These are phyloP conservation scores for Mangifera indica DNA, from an alignment of 345 rosid species.

Conservation along the genomic window DNA sequence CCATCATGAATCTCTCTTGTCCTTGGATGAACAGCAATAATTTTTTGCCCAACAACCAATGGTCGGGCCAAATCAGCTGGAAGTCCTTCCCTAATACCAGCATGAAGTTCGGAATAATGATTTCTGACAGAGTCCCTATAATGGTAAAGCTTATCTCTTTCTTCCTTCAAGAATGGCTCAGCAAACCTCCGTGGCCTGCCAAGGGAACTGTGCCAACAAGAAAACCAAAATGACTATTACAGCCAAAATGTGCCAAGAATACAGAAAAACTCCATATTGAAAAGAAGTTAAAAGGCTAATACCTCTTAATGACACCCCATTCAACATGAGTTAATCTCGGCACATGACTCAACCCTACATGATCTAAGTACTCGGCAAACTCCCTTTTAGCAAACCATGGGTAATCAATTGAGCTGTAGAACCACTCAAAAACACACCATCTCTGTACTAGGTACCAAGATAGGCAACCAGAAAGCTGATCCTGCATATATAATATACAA, in stretches of 20 bases:
- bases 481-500: slow-evolving; percentile 39
- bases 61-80: slow-evolving; percentile 83
- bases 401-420: slow-evolving; percentile 81
- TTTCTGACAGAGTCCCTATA: slow-evolving; percentile 75
- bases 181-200: slow-evolving; percentile 85
- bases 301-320: slow-evolving; percentile 93
- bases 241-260: neutral
- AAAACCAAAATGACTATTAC: slow-evolving; percentile 9
- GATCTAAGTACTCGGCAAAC: slow-evolving; percentile 82
- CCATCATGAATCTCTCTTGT: slow-evolving; percentile 71
- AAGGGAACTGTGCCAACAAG: slow-evolving; percentile 61
- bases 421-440: slow-evolving; percentile 81
- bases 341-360: slow-evolving; percentile 81
- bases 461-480: slow-evolving; percentile 60
- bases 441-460: slow-evolving; percentile 49
- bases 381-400: slow-evolving; percentile 90
- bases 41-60: slow-evolving; percentile 69
- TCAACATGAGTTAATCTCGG: slow-evolving; percentile 82
- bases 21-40: slow-evolving; percentile 65
- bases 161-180: slow-evolving; percentile 72
- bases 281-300: slow-evolving; percentile 24
- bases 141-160: slow-evolving; percentile 68
- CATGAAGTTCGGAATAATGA: slow-evolving; percentile 68
- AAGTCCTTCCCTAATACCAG: slow-evolving; percentile 70
- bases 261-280: neutral